Conservation (phyloP, 1,284 basidiomycete genomes). For the Porogramme epimiltina region DNA sequence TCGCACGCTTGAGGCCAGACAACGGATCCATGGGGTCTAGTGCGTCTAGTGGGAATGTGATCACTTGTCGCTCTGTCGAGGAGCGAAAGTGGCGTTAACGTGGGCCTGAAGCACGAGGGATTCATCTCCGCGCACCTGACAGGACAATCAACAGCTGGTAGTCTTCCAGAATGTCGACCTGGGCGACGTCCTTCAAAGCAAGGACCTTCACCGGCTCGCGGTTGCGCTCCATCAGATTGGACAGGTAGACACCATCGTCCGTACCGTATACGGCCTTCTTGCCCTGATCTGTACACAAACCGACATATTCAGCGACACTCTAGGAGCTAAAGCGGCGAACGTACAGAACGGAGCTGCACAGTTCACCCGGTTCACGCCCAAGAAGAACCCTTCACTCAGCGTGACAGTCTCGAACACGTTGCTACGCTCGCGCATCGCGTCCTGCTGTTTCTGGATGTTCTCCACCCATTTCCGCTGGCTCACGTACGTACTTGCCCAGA, state of each 20-base stretch:
- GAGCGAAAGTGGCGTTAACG: constrained; percentile 7
- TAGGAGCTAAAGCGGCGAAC: constrained; percentile 34
- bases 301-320: constrained; percentile 1
- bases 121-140: constrained; percentile 62
- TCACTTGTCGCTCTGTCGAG: constrained; percentile 83
- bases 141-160: constrained; percentile 95
- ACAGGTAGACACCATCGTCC: constrained; percentile 95
- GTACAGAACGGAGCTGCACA: constrained; percentile 94
- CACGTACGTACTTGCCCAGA: constrained; percentile 90
- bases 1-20: constrained; percentile 90
- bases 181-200: constrained; percentile 86
- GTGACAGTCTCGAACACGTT: constrained; percentile 86
- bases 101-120: neutral
- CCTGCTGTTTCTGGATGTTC: constrained; percentile 88
- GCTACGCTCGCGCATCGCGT: constrained; percentile 82
- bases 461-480: constrained; percentile 96
- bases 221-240: constrained; percentile 77
- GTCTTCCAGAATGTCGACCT: constrained; percentile 96
- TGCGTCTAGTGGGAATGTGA: constrained; percentile 95
- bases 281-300: constrained; percentile 67
- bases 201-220: constrained; percentile 91
- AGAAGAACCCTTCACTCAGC: constrained; percentile 88
- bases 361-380: constrained; percentile 83
- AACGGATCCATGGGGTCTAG: constrained; percentile 90
- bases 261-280: constrained; percentile 93